Percentiles rank a stretch among this genome's conserved stretches.
phyloP scores from a whole-genome alignment of 2,329 filamentous ascomycete genomes.

The Bipolaris zeicola region DNA sequence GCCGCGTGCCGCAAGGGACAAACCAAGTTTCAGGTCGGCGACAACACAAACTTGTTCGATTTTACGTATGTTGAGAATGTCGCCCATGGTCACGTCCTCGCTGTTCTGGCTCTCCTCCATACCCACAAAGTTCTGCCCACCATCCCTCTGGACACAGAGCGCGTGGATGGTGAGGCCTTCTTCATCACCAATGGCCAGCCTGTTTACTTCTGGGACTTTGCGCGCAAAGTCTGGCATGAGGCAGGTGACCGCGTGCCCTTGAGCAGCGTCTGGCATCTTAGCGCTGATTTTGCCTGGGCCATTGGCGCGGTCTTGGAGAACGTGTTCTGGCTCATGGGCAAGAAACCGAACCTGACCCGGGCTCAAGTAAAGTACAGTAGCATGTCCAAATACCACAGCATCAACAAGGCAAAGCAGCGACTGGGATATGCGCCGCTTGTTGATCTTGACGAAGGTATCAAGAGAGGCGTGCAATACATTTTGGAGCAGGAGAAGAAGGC shows the following conservation, averaged over 20 bases:
- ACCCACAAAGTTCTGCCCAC: constrained; percentile 48
- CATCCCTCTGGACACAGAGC: constrained; percentile 51
- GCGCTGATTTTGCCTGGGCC: constrained; percentile 49
- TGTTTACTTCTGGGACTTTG: constrained; percentile 59
- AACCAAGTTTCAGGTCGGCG: constrained; percentile 58
- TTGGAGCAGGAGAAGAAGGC: constrained; percentile 40
- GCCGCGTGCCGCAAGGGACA: constrained; percentile 54
- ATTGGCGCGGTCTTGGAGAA: constrained; percentile 54
- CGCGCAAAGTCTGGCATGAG: constrained; percentile 54
- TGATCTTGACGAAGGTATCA: constrained; percentile 66
- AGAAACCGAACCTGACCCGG: constrained; percentile 54
- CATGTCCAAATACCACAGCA: constrained; percentile 80
- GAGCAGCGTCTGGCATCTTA: constrained; percentile 51
- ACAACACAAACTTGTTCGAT: constrained; percentile 60
- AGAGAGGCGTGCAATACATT: constrained; percentile 53
- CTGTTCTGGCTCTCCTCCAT: constrained; percentile 55
- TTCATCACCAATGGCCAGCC: constrained; percentile 59
- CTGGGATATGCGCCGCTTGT: constrained; percentile 73
- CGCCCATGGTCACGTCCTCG: constrained; percentile 58
- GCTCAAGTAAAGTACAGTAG: constrained; percentile 66
- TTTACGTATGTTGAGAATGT: constrained; percentile 61
- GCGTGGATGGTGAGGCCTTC: constrained; percentile 58
- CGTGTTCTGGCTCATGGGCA: constrained; percentile 53
- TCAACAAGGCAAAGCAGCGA: constrained; percentile 72
- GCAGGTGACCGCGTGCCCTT: constrained; percentile 49